Percentiles rank a stretch among this genome's conserved stretches.
Evolutionary conservation across 192 early-diverging fungal species (phyloP).

Genomic region (Entrophospora sp.): DNA sequence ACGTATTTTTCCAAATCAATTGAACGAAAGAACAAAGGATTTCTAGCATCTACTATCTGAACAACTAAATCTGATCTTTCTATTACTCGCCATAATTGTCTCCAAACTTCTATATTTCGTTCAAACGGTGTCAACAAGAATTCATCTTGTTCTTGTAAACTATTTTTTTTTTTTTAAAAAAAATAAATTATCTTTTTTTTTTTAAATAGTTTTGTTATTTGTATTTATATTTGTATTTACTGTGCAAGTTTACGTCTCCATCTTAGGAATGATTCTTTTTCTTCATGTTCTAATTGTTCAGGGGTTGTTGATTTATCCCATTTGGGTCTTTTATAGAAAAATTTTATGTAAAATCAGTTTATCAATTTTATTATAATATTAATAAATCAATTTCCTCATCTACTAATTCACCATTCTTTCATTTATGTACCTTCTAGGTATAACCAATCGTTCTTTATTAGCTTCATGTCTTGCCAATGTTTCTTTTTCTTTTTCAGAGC

Average conservation of each 20-base stretch:
- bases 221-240: slow-evolving; percentile 30
- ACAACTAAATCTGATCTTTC: slow-evolving; percentile 93
- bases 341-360: background rate
- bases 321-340: slow-evolving; percentile 41
- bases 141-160: slow-evolving; percentile 86
- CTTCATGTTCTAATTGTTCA: slow-evolving; percentile 66
- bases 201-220: background rate
- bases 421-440: slow-evolving; percentile 60
- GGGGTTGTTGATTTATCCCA: slow-evolving; percentile 85
- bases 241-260: slow-evolving; percentile 84
- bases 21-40: slow-evolving; percentile 86
- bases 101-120: slow-evolving; percentile 97
- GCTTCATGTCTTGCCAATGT: slow-evolving; percentile 69
- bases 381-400: background rate
- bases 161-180: too few species aligned
- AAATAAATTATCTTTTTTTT: background rate
- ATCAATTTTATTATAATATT: background rate
- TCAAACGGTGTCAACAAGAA: slow-evolving; percentile 96
- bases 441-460: slow-evolving; percentile 64
- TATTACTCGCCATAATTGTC: slow-evolving; percentile 98
- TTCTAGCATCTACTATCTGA: slow-evolving; percentile 98
- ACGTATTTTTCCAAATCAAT: slow-evolving; percentile 89
- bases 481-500: slow-evolving; percentile 67
- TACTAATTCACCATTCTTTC: too few species aligned
- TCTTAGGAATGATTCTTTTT: slow-evolving; percentile 81